phyloP scores from a whole-genome alignment of 805 yeast species.

The Sungouiozyma intestinalis region DNA sequence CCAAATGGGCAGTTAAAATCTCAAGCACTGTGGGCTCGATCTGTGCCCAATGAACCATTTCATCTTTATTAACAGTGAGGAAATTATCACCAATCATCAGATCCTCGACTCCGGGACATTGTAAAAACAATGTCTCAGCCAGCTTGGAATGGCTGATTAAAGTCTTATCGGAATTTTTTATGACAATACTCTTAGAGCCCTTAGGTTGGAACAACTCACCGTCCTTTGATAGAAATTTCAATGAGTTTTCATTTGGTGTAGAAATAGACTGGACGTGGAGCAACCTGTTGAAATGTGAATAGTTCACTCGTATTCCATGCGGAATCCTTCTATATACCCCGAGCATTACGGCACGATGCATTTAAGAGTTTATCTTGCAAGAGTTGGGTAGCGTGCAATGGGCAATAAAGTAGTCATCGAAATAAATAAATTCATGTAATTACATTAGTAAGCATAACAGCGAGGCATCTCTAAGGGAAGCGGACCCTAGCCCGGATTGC shows the following conservation, averaged over 20 bases:
- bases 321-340: neutral
- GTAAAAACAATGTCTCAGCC: conserved; percentile 45
- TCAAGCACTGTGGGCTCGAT: conserved; percentile 52
- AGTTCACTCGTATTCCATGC: neutral
- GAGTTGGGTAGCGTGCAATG: neutral
- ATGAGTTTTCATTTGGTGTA: conserved; percentile 70
- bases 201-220: conserved; percentile 26
- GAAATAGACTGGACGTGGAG: conserved; percentile 36
- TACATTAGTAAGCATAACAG: neutral
- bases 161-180: conserved; percentile 25
- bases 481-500: too few species aligned
- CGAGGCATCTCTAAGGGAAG: too few species aligned
- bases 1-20: conserved; percentile 21
- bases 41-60: conserved; percentile 59
- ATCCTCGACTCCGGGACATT: conserved; percentile 46
- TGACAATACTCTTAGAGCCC: conserved; percentile 26
- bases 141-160: conserved; percentile 43
- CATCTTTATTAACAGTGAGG: conserved; percentile 60
- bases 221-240: conserved; percentile 44
- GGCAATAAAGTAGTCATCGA: neutral
- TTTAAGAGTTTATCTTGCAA: neutral
- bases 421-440: neutral
- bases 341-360: neutral
- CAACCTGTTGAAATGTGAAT: conserved; percentile 9
- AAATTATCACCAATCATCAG: conserved; percentile 68